Base-by-base conservation (phyloP, 2,329 filamentous ascomycete genomes). In the Penicillium decumbens region DNA sequence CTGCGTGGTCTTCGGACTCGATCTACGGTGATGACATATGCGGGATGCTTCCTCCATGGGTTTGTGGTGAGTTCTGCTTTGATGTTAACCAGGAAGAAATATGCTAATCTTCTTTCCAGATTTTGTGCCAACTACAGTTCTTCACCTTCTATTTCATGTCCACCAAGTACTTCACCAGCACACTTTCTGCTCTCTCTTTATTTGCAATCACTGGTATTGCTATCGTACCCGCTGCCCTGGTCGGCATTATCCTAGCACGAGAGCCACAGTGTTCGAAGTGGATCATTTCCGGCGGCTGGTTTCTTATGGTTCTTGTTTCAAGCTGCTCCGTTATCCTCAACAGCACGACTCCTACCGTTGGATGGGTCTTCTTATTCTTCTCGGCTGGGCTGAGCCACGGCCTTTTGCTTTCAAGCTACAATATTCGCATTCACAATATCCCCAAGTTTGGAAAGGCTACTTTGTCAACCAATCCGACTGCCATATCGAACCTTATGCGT, bases 281-380 rank as follows among this genome's bases (percentile, higher is more conserved):
- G 71, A 67, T 71, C 3, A 68, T 75, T 38, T 74, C 72, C 51
- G 53, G 58, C 3, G 74, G 75, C 10, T 76, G 74, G 72, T 45
- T 55, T 1, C 49, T 76, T 7, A 67, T 61, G 4, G 66, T 66
- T 0, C 44, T 73, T 4, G 64, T 62, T 9, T 65, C 64, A 2
- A 73, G 71, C 0, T 65, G 74, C 41, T 64, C 70, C 0, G 61
- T 74, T 18, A 49, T 73, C 2, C 62, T 75, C 43, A 57, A 67
- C 37, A 24, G 54, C 1, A 45, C 63, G 15, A 75, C 71, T 3
- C 61, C 59, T 0, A 63, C 63, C 0, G 57, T 60, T 0, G 65
- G 65, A 18, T 72, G 72, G 65, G 64, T 70, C 0, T 58, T 71
- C 9, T 57, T 69, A 23, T 59, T 75, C 13, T 59, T 71, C 6